phyloP scores from a whole-genome alignment of 139 green algal genomes.

The Chlamydomonas schloesseri region DNA sequence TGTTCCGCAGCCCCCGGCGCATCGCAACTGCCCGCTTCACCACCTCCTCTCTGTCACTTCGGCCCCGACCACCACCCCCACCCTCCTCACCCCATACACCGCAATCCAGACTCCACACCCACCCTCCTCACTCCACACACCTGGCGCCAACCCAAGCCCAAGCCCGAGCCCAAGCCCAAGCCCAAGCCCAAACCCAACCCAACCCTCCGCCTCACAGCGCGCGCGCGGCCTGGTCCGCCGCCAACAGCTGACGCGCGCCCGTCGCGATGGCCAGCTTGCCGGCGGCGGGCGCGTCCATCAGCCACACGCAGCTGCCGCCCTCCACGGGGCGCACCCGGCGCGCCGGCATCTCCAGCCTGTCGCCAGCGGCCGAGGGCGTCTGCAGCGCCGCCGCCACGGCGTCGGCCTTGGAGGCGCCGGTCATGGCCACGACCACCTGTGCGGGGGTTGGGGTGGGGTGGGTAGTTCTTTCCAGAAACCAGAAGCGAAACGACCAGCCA shows the following conservation, averaged over 20 bases:
- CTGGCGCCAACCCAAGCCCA: no score
- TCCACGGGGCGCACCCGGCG: background rate
- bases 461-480: no score
- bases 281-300: slow-evolving; percentile 44
- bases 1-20: no score
- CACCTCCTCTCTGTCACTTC: no score
- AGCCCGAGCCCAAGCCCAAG: no score
- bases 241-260: background rate
- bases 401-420: slow-evolving; percentile 56
- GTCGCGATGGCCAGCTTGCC: slow-evolving; percentile 27
- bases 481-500: no score
- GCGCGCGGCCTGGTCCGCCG: slow-evolving; percentile 23
- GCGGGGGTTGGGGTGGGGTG: background rate
- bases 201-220: slow-evolving; percentile 14
- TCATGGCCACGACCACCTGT: slow-evolving; percentile 55
- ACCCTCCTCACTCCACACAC: no score
- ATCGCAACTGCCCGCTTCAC: no score
- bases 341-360: background rate
- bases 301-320: slow-evolving; percentile 34
- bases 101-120: no score
- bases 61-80: no score
- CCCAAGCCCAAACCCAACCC: no score
- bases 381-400: slow-evolving; percentile 52
- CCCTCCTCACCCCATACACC: no score
- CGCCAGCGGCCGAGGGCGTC: background rate